These are phyloP conservation scores for Amoebophrya sp. DNA, from an alignment of 169 alveolate species.

Conservation along the genomic window DNA sequence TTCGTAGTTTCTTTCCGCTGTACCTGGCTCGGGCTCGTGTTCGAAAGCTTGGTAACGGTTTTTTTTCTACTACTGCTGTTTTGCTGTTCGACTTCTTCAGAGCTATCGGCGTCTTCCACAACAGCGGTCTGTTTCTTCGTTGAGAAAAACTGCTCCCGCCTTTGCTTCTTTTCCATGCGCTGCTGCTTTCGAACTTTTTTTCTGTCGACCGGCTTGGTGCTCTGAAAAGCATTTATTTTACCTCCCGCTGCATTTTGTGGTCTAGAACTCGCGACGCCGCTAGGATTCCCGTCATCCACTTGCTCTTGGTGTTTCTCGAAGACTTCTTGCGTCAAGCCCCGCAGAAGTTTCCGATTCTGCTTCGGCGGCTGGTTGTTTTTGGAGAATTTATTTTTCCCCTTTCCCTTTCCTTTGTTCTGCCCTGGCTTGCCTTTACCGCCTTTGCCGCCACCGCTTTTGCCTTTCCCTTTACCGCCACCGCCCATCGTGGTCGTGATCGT, in stretches of 20 bases:
- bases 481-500: background rate
- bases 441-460: background rate
- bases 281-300: background rate
- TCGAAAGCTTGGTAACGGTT: background rate
- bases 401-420: background rate
- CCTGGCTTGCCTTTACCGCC: background rate
- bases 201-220: too few species aligned
- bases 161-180: background rate
- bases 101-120: background rate
- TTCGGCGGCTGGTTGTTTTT: background rate
- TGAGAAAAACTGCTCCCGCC: background rate
- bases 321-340: background rate
- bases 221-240: too few species aligned
- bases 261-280: background rate
- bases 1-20: background rate
- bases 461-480: background rate
- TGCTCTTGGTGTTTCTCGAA: background rate
- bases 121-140: too few species aligned
- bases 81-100: background rate
- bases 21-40: background rate
- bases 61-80: background rate
- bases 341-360: background rate
- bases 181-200: background rate
- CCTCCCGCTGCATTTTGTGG: background rate
- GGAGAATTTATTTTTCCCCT: background rate